Conservation (phyloP, 129 eudicot genomes). For the Flaveria brownii region DNA sequence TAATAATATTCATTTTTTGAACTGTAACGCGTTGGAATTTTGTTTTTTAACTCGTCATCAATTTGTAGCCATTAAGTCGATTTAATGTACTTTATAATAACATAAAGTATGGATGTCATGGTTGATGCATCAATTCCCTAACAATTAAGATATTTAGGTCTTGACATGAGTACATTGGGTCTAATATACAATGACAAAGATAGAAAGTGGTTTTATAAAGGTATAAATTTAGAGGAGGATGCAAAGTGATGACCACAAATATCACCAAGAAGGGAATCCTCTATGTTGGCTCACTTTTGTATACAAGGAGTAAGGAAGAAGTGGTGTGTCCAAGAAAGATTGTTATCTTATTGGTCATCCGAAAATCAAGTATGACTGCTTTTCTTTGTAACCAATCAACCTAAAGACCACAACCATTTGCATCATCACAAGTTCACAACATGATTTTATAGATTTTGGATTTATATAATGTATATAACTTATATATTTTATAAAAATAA, state of each 20-base stretch:
- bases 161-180: slow-evolving; percentile 36
- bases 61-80: background rate
- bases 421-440: slow-evolving; percentile 15
- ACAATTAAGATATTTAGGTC: slow-evolving; percentile 28
- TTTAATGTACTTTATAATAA: slow-evolving; percentile 6
- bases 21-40: slow-evolving; percentile 9
- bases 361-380: slow-evolving; percentile 25
- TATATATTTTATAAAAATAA: background rate
- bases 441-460: slow-evolving; percentile 1
- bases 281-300: slow-evolving; percentile 40
- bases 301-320: slow-evolving; percentile 17
- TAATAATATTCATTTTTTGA: slow-evolving; percentile 3
- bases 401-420: slow-evolving; percentile 31
- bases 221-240: slow-evolving; percentile 33
- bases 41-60: slow-evolving; percentile 18
- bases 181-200: slow-evolving; percentile 28
- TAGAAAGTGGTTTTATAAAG: slow-evolving; percentile 21
- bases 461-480: background rate
- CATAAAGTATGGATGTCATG: slow-evolving; percentile 27
- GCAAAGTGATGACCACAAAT: slow-evolving; percentile 42
- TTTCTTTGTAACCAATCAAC: slow-evolving; percentile 38
- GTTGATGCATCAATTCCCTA: slow-evolving; percentile 40
- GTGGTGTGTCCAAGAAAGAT: slow-evolving; percentile 29
- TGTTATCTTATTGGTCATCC: slow-evolving; percentile 30
- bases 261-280: slow-evolving; percentile 38